These are phyloP conservation scores for Metarhizium guizhouense DNA, from an alignment of 2,329 filamentous ascomycete genomes.

Conservation along the genomic window DNA sequence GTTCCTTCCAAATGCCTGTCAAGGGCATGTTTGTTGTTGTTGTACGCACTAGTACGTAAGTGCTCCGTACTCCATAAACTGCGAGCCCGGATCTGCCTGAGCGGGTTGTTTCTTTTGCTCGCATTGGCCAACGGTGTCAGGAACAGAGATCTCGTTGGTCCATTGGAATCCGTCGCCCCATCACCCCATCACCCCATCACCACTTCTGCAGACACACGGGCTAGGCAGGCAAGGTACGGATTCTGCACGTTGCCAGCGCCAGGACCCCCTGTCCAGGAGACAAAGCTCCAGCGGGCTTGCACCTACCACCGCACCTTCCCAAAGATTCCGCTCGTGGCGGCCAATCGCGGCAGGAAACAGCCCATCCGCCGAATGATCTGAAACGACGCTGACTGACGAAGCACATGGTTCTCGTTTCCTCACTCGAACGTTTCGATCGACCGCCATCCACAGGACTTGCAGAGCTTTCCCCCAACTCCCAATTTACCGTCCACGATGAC, in stretches of 20 bases:
- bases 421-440: background rate
- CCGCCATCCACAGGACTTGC: too few relatives aligned
- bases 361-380: background rate
- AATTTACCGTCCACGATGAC: too few relatives aligned
- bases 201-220: background rate
- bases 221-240: background rate
- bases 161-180: background rate
- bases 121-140: slow-evolving; percentile 8
- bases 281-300: background rate
- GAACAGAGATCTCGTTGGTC: slow-evolving; percentile 11
- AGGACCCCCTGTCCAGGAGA: background rate
- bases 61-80: too few relatives aligned
- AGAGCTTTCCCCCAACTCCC: too few relatives aligned
- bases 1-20: background rate
- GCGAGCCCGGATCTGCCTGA: background rate
- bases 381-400: background rate
- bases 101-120: background rate
- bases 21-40: background rate
- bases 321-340: background rate
- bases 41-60: too few relatives aligned
- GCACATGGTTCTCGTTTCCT: background rate
- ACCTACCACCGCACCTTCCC: background rate
- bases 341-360: background rate
- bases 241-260: background rate
- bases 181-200: too few relatives aligned